These are phyloP conservation scores for Saitozyma sp. DNA, from an alignment of 768 basidiomycete genomes.

Conservation along the genomic window DNA sequence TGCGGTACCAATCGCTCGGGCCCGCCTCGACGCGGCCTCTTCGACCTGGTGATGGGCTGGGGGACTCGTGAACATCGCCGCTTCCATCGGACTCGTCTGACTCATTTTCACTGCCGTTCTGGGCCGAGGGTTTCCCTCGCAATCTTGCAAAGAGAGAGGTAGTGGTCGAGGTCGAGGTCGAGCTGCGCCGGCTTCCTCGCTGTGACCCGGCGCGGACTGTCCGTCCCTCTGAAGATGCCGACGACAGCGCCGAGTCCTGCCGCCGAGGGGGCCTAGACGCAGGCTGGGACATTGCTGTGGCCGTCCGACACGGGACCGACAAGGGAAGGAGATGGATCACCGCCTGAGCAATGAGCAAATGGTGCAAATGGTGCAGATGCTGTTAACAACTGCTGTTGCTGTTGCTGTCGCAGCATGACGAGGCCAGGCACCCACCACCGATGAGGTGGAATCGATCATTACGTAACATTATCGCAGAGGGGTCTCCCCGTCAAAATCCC, in stretches of 20 bases:
- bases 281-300: too few species aligned
- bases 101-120: not conserved
- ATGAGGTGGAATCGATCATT: too few species aligned
- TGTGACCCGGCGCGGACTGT: slow-evolving; percentile 5
- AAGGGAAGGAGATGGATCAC: too few species aligned
- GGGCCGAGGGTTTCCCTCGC: not conserved
- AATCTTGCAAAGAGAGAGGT: slow-evolving; percentile 9
- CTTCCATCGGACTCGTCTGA: not conserved
- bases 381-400: too few species aligned
- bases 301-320: too few species aligned
- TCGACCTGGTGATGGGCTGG: too few species aligned
- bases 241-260: slow-evolving; percentile 6
- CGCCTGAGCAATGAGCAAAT: too few species aligned
- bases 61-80: not conserved
- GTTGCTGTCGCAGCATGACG: too few species aligned
- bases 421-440: too few species aligned
- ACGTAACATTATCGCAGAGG: too few species aligned
- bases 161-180: not conserved
- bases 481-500: too few species aligned
- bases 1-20: slow-evolving; percentile 19
- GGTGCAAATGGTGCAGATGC: too few species aligned
- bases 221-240: slow-evolving; percentile 7
- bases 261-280: not conserved
- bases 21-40: slow-evolving; percentile 5
- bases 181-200: not conserved